Evolutionary conservation across 192 early-diverging fungal genomes (phyloP).

Genomic region (Phlyctochytrium bullatum): DNA sequence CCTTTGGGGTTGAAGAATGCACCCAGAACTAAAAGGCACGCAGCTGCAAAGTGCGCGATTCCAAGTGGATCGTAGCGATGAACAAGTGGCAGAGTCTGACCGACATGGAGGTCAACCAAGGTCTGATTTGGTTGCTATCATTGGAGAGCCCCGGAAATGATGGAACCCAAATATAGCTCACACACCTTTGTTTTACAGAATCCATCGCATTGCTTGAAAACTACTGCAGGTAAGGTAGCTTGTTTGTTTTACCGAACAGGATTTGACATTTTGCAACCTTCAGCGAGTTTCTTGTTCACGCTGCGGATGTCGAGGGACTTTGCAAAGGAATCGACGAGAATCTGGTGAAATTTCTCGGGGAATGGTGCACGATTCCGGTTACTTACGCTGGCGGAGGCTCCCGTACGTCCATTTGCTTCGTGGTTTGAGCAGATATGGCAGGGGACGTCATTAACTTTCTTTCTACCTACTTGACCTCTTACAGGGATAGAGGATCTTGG

Average conservation of each 20-base stretch:
- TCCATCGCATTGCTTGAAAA: conserved; percentile 53
- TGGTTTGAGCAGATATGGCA: too few relatives aligned
- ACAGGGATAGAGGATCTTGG: conserved; percentile 66
- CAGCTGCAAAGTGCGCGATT: conserved; percentile 70
- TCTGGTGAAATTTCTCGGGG: conserved; percentile 76
- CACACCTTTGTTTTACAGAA: conserved; percentile 30
- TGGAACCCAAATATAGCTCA: not conserved
- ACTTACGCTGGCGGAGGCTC: conserved; percentile 94
- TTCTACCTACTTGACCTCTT: not conserved
- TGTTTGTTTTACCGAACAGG: not conserved
- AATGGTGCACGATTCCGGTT: conserved; percentile 83
- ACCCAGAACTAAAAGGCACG: not conserved
- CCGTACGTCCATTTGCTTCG: too few relatives aligned
- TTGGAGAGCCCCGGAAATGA: not conserved
- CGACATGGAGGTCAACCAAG: conserved; percentile 75
- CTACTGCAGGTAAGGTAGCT: conserved; percentile 40
- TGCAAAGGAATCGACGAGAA: conserved; percentile 90
- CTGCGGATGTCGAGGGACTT: conserved; percentile 96
- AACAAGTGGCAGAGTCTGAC: conserved; percentile 97
- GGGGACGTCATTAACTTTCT: not conserved
- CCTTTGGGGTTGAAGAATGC: not conserved
- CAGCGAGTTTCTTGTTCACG: conserved; percentile 96
- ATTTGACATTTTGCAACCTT: conserved; percentile 4
- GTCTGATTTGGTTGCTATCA: conserved; percentile 33
- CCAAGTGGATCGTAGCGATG: conserved; percentile 94